Base-by-base conservation (phyloP, 805 yeast genomes). In the Pichia rugopelliculosa region DNA sequence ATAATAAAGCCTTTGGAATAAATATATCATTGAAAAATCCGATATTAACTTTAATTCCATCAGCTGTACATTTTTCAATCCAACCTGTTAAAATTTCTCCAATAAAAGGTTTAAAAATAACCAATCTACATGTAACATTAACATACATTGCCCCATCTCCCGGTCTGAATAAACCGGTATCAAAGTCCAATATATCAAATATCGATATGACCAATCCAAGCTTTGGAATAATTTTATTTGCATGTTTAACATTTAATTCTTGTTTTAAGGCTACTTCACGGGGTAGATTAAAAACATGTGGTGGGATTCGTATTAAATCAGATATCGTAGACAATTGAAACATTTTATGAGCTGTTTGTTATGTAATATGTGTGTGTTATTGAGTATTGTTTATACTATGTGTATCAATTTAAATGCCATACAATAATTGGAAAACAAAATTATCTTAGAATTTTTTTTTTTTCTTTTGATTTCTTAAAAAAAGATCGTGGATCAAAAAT, bases 31-130 rank as follows among this genome's bases (percentile, higher is more conserved):
- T 89, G 61, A 93, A 93, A 64, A 93, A 85, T 52, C 85, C 96
- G 74, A 88, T 74, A 52, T 82, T 78, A 36, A 87, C 81, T 62
- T 87, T 84, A 51, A 93, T 79, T 3, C 99, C 99, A 46, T 89
- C 95, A 21, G 80, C 76, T 4, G 89, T 76, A 68, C 96, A 87
- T 55, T 88, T 86, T 38, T 88, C 81, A 30, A 93, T 87, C 91
- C 95, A 88, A 1, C 99, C 99, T 0, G 89, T 82, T 23, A 93
- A 64, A 8, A 91, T 79, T 62, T 93, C 99, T 10, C 99, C 99
- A 1, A 87, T 82, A 65, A 91, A 91, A 0, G 99, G 99, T 54
- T 90, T 85, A 75, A 93, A 93, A 2, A 91, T 82, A 10, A 90
- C 71, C 41, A 84, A 72, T 44, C 97, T 69, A 60, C 89, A 87